Base-by-base conservation (phyloP, 208 protist genomes). In the Leishmania turanica region DNA sequence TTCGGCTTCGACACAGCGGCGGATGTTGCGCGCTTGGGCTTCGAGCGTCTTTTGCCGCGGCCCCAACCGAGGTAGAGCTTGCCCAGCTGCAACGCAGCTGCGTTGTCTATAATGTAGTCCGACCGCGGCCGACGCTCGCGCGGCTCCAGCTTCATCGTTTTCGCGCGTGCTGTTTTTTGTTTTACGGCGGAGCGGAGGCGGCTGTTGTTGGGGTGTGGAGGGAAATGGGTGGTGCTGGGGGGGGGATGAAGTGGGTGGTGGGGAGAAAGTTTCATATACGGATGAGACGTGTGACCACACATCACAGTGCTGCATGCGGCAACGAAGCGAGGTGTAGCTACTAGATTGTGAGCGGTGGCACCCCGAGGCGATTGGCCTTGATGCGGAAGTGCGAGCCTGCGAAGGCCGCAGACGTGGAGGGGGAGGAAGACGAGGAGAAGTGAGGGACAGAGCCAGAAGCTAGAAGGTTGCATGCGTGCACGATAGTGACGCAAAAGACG, bases 41-140 rank as follows among this genome's bases (percentile, higher is more conserved):
- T 76, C 2, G 53, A 62, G 9, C 17, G 34, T 45, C 17, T 27
- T 45, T 76, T 76, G 49, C 8, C 4, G 37, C 31, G 66, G 0
- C 82, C 78, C 88, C 88, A 91, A 7, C 80, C 78, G 13, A 91
- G 75, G 58, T 80, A 91, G 17, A 91, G 51, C 31, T 84, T 64
- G 1, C 88, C 88, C 15, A 91, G 66, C 27, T 82, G 17, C 34
- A 91, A 71, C 13, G 76, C 76, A 65, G 78, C 82, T 17, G 86
- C 86, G 77, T 89, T 83, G 65, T 91, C 85, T 1, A 91, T 17
- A 15, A 91, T 65, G 78, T 81, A 91, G 62, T 91, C 83, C n/a
- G 79, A 11, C 31, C 75, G 74, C 34, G 21, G 24, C 31, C 80
- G 70, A 37, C 79, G 80, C 79, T 87, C 76, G 27, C 87, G 80